Evolutionary conservation across 805 yeast genomes (phyloP).

Genomic region (Yarrowia divulgata): DNA sequence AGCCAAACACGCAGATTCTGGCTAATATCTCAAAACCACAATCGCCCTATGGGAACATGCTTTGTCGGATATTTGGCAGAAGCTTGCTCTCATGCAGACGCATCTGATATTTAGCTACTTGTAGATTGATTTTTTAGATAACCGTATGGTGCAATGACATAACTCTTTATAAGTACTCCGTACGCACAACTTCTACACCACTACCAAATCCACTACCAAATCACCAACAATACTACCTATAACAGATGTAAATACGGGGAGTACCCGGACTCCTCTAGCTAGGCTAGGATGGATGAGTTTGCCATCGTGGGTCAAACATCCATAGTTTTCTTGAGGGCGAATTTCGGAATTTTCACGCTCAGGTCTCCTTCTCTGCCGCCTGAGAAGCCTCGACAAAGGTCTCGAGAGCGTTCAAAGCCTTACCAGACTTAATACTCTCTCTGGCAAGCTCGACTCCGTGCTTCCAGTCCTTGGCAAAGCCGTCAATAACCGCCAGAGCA

Average conservation of each 20-base stretch:
- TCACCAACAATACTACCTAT: constrained; percentile 33
- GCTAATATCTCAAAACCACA: too few species aligned
- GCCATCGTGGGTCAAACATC: constrained; percentile 19
- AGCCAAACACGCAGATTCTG: too few species aligned
- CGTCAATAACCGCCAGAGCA: constrained; percentile 82
- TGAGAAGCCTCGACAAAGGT: constrained; percentile 56
- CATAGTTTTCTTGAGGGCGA: constrained; percentile 23
- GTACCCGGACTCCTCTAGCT: constrained; percentile 39
- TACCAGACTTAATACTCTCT: constrained; percentile 69
- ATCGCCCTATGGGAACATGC: too few species aligned
- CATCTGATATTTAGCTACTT: too few species aligned
- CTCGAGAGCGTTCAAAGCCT: constrained; percentile 67
- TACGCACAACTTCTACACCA: too few species aligned
- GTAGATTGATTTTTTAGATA: constrained; percentile 15
- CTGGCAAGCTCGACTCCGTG: constrained; percentile 80
- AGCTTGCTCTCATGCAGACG: too few species aligned
- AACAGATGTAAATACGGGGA: constrained; percentile 29
- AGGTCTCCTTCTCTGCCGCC: constrained; percentile 31
- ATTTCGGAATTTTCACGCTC: too few species aligned
- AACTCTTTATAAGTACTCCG: too few species aligned
- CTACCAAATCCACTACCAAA: background rate
- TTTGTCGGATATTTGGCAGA: too few species aligned
- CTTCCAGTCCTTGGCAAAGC: constrained; percentile 70
- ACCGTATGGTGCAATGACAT: background rate
- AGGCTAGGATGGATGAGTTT: constrained; percentile 28